Base-by-base conservation (phyloP, 2,329 filamentous ascomycete genomes). In the Metarhizium album region DNA sequence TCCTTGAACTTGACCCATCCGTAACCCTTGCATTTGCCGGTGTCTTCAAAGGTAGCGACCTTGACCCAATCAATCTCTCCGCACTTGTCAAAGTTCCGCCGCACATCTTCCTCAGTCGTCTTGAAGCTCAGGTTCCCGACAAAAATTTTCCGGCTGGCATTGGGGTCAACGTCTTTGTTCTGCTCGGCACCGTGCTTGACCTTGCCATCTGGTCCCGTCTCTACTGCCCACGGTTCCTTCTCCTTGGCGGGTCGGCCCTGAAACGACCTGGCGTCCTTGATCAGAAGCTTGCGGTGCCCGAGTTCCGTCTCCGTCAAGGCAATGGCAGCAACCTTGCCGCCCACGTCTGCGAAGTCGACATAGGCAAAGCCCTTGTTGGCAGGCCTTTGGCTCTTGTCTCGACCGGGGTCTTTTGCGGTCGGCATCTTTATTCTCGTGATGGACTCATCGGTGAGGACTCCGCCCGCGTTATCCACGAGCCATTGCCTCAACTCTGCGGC, bases 21-120 rank as follows among this genome's bases (percentile, higher is more conserved):
- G 70, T 86, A 98, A 18, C 93, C 94, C 72, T 97, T 97, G 74
- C 93, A 98, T 72, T 97, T 98, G 42, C 93, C 93, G 20, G 85
- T 85, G 67, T 98, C 94, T 67, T 97, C 88, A 64, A 98, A 98
- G 0, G 90, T 95, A 2, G 93, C 93, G 58, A 97, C 74, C 70
- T 95, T 91, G 56, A 89, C 79, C 71, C 87, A 87, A 49, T 84
- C 80, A 54, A 97, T 81, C 55, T 84, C 76, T 47, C 93, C 93
- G 64, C 91, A 97, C 65, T 84, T 87, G 46, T 78, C 77, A 66
- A 95, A 97, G 64, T 95, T 88, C 56, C 83, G 76, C 57, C 82
- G 75, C 47, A 98, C 69, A 59, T 88, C 83, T 50, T 95, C 89
- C 60, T 91, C 86, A 6, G 84, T 90, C 4, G 83, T 81, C 62